Evolutionary conservation across 1,284 basidiomycete species (phyloP), one percentile per base, ranked within the genome.

Genomic region (Pseudozyma sp.): DNA sequence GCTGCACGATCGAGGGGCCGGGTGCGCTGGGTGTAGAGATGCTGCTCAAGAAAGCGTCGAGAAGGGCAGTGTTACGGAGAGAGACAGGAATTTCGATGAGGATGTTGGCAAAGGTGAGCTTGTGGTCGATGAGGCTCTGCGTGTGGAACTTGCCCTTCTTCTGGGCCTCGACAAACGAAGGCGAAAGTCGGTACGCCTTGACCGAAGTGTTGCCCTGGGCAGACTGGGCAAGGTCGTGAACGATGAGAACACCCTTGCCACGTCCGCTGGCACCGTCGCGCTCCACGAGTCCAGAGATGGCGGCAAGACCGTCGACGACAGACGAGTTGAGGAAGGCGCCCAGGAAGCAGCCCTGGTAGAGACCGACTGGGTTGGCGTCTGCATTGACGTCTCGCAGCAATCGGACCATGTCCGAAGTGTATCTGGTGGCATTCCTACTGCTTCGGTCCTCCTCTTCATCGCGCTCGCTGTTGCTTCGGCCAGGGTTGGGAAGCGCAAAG

Each of bases 301-400:
- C 74, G 53, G 77, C 75, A 24, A 84, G 72, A 84, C 97, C 92
- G 14, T 93, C 92, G 68, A 97, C 94, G 53, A 98, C 88, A 49
- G 97, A 86, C n/a, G 90, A 89, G 92, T 86, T 93, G 37, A 84
- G 64, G 70, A 82, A 81, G 48, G 77, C 68, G 46, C 82, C 82
- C 10, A 84, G 91, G 86, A 96, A 97, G n/a, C 94, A 94, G 42
- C 94, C 94, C 85, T 97, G 94, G 88, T 99, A 99, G 86, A 97
- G 94, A 46, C 97, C 97, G 61, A 99, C 93, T 50, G 97, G 90
- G 78, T 92, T 94, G 85, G 96, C 94, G 82, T 97, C 95, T 57
- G 92, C 90, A 84, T 94, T 92, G 66, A 98, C 94, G 84, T 97
- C 93, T 81, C 92, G 91, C 82, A 96, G 87, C 43, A 93, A 91